These are phyloP conservation scores for Rhizophora mangle DNA, from an alignment of 345 rosid species.

Conservation along the genomic window DNA sequence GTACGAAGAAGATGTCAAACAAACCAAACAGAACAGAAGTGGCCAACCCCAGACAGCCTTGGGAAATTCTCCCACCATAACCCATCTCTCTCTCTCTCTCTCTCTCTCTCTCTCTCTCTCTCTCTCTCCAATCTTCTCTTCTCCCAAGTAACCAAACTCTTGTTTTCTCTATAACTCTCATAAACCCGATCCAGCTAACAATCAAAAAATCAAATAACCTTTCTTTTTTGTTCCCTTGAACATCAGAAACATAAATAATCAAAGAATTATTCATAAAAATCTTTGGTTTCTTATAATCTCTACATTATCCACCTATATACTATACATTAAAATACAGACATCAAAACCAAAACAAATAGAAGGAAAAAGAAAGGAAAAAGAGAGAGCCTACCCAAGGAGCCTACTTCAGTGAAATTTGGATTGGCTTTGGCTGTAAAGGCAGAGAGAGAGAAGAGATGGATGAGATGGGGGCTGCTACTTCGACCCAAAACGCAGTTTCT, in stretches of 20 bases:
- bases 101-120: background rate
- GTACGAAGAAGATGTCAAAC: background rate
- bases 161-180: background rate
- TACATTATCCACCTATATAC: too few species aligned
- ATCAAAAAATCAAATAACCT: background rate
- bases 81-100: too few species aligned
- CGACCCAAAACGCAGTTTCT: constrained; percentile 17
- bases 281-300: too few species aligned
- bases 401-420: too few species aligned
- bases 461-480: constrained; percentile 21
- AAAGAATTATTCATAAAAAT: too few species aligned
- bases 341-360: too few species aligned
- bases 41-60: background rate
- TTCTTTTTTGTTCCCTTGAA: background rate
- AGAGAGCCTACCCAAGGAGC: too few species aligned
- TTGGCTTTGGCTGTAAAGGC: too few species aligned
- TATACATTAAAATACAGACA: too few species aligned
- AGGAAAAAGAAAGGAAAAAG: too few species aligned
- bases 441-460: constrained; percentile 18
- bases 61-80: too few species aligned
- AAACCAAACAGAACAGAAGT: background rate
- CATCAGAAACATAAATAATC: too few species aligned
- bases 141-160: constrained; percentile 1
- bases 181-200: background rate
- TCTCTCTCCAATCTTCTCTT: constrained; percentile 6